These are phyloP conservation scores for Entamoeba histolytica DNA, from an alignment of 208 protist species.

Conservation along the genomic window DNA sequence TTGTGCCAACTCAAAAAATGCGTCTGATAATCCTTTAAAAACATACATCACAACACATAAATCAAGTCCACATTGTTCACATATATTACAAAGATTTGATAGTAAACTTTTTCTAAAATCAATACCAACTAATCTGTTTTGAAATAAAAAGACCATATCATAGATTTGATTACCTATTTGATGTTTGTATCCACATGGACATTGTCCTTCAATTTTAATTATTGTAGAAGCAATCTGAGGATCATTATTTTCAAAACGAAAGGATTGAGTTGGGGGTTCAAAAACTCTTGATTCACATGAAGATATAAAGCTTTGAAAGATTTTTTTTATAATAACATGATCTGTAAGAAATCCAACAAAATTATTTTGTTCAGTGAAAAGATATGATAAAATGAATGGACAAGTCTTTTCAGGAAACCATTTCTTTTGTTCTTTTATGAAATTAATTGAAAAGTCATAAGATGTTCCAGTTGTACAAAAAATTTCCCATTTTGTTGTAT, in stretches of 20 bases:
- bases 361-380: too few relatives aligned
- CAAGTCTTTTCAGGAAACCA: neutral
- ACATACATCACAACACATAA: neutral
- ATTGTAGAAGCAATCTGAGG: neutral
- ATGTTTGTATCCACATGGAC: neutral
- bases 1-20: neutral
- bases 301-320: too few relatives aligned
- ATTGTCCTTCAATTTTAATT: neutral
- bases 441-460: neutral
- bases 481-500: neutral
- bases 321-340: too few relatives aligned
- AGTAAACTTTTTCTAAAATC: neutral
- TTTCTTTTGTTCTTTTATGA: neutral
- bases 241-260: neutral
- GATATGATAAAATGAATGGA: neutral
- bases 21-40: neutral
- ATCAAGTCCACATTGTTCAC: too few relatives aligned
- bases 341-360: too few relatives aligned
- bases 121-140: neutral
- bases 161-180: neutral
- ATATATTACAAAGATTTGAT: too few relatives aligned
- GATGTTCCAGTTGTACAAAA: neutral
- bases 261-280: too few relatives aligned
- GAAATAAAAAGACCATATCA: neutral
- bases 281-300: too few relatives aligned